These are phyloP conservation scores for Bolboschoenus planiculmis DNA, from an alignment of 176 grass and related monocot genomes.

Conservation along the genomic window DNA sequence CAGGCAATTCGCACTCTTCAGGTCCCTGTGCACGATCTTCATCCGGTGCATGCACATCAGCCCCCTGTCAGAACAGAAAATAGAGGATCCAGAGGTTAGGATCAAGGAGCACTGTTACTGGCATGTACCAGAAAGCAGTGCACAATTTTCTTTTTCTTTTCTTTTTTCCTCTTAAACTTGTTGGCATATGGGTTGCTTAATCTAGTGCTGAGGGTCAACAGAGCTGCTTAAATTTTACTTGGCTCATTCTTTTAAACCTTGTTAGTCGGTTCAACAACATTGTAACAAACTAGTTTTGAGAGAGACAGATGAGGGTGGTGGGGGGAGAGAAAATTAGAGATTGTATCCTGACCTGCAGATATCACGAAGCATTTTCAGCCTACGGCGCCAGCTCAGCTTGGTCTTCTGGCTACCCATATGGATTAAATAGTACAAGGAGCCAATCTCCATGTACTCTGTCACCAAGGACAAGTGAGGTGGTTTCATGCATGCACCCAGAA, in stretches of 20 bases:
- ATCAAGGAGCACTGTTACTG: neutral
- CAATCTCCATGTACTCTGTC: constrained; percentile 97
- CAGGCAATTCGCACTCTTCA: constrained; percentile 97
- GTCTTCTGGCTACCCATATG: constrained; percentile 65
- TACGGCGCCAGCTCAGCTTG: constrained; percentile 83
- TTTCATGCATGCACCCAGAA: constrained; percentile 97
- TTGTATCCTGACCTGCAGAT: constrained; percentile 62
- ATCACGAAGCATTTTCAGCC: constrained; percentile 98
- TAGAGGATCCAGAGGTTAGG: neutral
- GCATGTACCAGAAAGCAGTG: neutral
- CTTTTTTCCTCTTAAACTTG: neutral
- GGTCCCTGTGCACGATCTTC: constrained; percentile 89
- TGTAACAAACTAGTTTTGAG: neutral
- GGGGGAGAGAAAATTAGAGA: neutral
- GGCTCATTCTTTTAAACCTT: neutral
- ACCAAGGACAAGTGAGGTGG: constrained; percentile 87
- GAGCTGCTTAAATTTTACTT: neutral
- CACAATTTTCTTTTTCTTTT: neutral
- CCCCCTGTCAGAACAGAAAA: constrained; percentile 48
- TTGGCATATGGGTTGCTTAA: neutral
- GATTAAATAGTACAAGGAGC: constrained; percentile 96
- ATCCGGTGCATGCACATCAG: constrained; percentile 97
- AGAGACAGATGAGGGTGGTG: neutral
- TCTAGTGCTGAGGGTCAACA: neutral
- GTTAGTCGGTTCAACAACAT: neutral